phyloP scores from a whole-genome alignment of 1,284 basidiomycete genomes.

The Ustilago cynodontis region DNA sequence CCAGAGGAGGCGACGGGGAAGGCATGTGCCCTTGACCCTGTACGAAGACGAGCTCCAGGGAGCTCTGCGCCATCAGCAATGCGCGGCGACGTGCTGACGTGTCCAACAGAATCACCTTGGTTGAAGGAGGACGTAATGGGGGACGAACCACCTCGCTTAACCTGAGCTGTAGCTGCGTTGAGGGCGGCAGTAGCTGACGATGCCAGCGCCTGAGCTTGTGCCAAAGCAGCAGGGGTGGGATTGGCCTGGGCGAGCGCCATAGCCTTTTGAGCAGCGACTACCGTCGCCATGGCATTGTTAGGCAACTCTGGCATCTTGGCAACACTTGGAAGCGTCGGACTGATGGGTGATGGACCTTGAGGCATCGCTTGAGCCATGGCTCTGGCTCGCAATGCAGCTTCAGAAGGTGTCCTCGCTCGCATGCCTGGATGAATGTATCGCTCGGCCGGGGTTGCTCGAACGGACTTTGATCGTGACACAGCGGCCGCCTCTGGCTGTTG shows the following conservation, averaged over 20 bases:
- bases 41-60: constrained; percentile 19
- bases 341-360: constrained; percentile 20
- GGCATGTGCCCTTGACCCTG: constrained; percentile 19
- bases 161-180: constrained; percentile 39
- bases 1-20: constrained; percentile 17
- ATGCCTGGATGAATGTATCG: constrained; percentile 36
- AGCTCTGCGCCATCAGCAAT: constrained; percentile 14
- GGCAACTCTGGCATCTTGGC: constrained; percentile 43
- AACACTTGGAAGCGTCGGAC: constrained; percentile 14
- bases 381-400: constrained; percentile 46
- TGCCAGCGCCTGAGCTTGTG: constrained; percentile 49
- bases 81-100: constrained; percentile 21
- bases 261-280: constrained; percentile 46
- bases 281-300: constrained; percentile 36
- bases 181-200: constrained; percentile 44
- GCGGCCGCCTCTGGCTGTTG: constrained; percentile 11
- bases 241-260: constrained; percentile 46
- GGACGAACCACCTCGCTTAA: constrained; percentile 24
- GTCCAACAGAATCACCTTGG: constrained; percentile 22
- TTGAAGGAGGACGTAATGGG: constrained; percentile 34
- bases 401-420: constrained; percentile 43
- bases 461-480: constrained; percentile 38
- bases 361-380: constrained; percentile 40
- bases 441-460: constrained; percentile 35
- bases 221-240: constrained; percentile 31